These are phyloP conservation scores for Dothistroma septosporum DNA, from an alignment of 2,329 filamentous ascomycete species.

Conservation along the genomic window DNA sequence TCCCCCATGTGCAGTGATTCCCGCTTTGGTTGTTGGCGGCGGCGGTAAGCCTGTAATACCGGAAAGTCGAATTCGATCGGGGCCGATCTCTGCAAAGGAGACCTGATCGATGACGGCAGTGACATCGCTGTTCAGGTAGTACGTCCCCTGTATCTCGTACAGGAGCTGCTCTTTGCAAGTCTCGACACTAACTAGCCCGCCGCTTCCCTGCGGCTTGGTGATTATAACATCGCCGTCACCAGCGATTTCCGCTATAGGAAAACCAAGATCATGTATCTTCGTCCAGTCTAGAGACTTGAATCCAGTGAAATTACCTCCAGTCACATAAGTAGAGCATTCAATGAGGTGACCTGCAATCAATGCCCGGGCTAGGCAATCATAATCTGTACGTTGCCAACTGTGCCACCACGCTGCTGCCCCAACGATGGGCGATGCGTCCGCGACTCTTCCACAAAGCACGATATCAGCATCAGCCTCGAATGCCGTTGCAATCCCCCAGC, in stretches of 20 bases:
- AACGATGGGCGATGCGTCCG: conserved; percentile 41
- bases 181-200: conserved; percentile 39
- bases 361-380: conserved; percentile 37
- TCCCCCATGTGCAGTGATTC: conserved; percentile 42
- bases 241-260: conserved; percentile 30
- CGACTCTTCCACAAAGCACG: conserved; percentile 40
- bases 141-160: conserved; percentile 52
- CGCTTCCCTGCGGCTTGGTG: conserved; percentile 33
- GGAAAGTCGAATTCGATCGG: conserved; percentile 46
- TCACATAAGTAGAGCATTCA: conserved; percentile 40
- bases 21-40: conserved; percentile 48
- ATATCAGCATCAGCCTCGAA: conserved; percentile 40
- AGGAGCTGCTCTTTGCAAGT: conserved; percentile 50
- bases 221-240: conserved; percentile 33
- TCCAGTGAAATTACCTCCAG: conserved; percentile 39
- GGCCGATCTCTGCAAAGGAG: conserved; percentile 47
- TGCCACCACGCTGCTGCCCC: conserved; percentile 42
- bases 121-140: conserved; percentile 55
- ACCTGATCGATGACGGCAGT: conserved; percentile 48
- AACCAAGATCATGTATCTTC: conserved; percentile 32
- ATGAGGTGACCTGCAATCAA: conserved; percentile 41
- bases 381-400: conserved; percentile 35
- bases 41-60: conserved; percentile 43
- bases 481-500: conserved; percentile 38
- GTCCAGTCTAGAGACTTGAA: conserved; percentile 38